A percentile compares a stretch with the other conserved stretches of the same genome.
phyloP scores from a whole-genome alignment of 768 basidiomycete genomes.

The Termitomyces bulborhizus region DNA sequence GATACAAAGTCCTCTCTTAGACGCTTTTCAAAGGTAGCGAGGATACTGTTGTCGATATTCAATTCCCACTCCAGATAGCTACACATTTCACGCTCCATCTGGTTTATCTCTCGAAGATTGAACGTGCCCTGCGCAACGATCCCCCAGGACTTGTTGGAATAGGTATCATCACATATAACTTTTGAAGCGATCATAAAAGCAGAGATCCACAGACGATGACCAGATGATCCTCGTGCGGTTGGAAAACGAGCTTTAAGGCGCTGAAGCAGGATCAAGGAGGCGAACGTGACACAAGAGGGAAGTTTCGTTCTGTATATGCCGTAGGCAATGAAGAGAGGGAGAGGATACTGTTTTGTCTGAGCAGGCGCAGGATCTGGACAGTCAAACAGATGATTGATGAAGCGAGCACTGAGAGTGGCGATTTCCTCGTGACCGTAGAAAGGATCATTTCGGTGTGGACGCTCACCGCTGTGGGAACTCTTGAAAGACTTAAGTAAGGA shows the following conservation, averaged over 20 bases:
- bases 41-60: slow-evolving; percentile 59
- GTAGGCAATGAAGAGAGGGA: slow-evolving; percentile 83
- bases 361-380: slow-evolving; percentile 74
- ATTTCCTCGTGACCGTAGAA: slow-evolving; percentile 75
- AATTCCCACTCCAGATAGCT: slow-evolving; percentile 91
- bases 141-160: slow-evolving; percentile 90
- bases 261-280: slow-evolving; percentile 62
- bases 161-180: slow-evolving; percentile 92
- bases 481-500: slow-evolving; percentile 1
- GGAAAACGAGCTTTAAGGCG: slow-evolving; percentile 90
- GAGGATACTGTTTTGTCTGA: slow-evolving; percentile 43
- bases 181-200: slow-evolving; percentile 92
- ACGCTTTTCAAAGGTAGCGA: slow-evolving; percentile 55
- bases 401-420: slow-evolving; percentile 65
- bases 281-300: slow-evolving; percentile 62
- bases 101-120: slow-evolving; percentile 82
- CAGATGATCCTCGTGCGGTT: slow-evolving; percentile 83
- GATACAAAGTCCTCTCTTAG: slow-evolving; percentile 53
- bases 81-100: slow-evolving; percentile 95
- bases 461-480: slow-evolving; percentile 15
- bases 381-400: slow-evolving; percentile 80
- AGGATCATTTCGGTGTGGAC: slow-evolving; percentile 32
- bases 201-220: slow-evolving; percentile 85
- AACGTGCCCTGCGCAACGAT: slow-evolving; percentile 90
- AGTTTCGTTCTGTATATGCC: slow-evolving; percentile 81